These are phyloP conservation scores for Amanita muscaria DNA, from an alignment of 768 basidiomycete genomes.

Conservation along the genomic window DNA sequence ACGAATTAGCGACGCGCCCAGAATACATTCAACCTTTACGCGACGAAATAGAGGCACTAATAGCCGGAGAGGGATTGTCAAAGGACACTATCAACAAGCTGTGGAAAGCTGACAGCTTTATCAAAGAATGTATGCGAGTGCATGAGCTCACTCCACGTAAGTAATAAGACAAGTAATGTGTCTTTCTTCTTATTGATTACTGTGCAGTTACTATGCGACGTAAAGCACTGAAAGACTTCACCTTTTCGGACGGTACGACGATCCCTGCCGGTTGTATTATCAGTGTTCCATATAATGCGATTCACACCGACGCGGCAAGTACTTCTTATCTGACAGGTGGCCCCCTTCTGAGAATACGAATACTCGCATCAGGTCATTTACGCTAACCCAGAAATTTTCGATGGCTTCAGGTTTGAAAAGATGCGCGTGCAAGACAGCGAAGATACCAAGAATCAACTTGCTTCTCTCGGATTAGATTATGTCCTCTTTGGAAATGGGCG, in stretches of 20 bases:
- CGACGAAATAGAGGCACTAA: constrained; percentile 32
- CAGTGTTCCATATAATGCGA: constrained; percentile 10
- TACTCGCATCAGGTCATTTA: constrained; percentile 21
- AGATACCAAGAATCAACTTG: constrained; percentile 22
- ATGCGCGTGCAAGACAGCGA: constrained; percentile 22
- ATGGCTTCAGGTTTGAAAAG: constrained; percentile 34
- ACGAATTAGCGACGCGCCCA: constrained; percentile 28
- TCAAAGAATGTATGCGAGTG: constrained; percentile 30
- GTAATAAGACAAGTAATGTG: neutral
- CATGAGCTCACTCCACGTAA: constrained; percentile 19
- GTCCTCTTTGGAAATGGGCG: constrained; percentile 27
- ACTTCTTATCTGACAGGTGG: neutral
- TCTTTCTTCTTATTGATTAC: neutral
- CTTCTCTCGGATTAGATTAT: constrained; percentile 19
- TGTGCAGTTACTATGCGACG: constrained; percentile 19
- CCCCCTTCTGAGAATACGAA: neutral
- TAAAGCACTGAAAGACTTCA: constrained; percentile 28
- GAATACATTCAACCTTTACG: constrained; percentile 27
- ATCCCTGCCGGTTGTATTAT: constrained; percentile 19
- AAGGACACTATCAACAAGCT: constrained; percentile 28
- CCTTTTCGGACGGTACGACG: constrained; percentile 21
- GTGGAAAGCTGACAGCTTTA: constrained; percentile 36
- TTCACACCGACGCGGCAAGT: constrained; percentile 7
- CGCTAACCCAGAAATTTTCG: constrained; percentile 23
- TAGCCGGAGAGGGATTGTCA: constrained; percentile 28